Evolutionary conservation across 441 rosid genomes (phyloP).

Genomic region (Pelargonium australe): DNA sequence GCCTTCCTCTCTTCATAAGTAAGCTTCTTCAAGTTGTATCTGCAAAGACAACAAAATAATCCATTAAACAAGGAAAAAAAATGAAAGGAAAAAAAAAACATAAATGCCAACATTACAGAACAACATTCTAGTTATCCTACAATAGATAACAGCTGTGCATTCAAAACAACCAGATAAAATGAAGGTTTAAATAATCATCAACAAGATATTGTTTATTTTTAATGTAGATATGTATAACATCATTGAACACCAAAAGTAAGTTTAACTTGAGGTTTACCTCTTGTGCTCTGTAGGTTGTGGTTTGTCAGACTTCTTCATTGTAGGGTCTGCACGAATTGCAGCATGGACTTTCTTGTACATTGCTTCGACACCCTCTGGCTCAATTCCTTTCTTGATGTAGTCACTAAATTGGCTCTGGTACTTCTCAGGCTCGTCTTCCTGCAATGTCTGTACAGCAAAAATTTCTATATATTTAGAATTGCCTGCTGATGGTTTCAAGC

Average conservation of each 20-base stretch:
- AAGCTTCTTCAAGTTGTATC: slow-evolving; percentile 8
- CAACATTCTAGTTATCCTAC: no score
- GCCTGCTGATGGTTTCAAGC: no score
- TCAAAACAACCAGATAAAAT: not conserved
- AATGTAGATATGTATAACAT: not conserved
- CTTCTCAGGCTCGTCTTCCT: slow-evolving; percentile 89
- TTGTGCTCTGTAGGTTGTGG: slow-evolving; percentile 58
- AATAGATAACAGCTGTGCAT: no score
- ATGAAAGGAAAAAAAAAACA: not conserved
- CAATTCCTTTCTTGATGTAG: slow-evolving; percentile 67
- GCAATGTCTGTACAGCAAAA: slow-evolving; percentile 35
- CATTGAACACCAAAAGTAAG: no score
- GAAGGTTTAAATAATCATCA: not conserved
- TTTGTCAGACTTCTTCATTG: slow-evolving; percentile 53
- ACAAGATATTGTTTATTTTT: not conserved
- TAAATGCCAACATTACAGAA: no score
- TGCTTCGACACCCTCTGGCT: slow-evolving; percentile 55
- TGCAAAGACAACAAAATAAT: not conserved
- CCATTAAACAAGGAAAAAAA: not conserved
- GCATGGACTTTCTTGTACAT: slow-evolving; percentile 58
- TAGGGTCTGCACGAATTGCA: slow-evolving; percentile 49
- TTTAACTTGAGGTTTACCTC: slow-evolving; percentile 37
- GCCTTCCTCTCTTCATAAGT: slow-evolving; percentile 4
- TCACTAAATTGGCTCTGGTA: slow-evolving; percentile 66
- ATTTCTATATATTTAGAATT: not conserved